Evolutionary conservation across 2,329 filamentous ascomycete genomes (phyloP).

Genomic region (Fusarium pseudonygamai): DNA sequence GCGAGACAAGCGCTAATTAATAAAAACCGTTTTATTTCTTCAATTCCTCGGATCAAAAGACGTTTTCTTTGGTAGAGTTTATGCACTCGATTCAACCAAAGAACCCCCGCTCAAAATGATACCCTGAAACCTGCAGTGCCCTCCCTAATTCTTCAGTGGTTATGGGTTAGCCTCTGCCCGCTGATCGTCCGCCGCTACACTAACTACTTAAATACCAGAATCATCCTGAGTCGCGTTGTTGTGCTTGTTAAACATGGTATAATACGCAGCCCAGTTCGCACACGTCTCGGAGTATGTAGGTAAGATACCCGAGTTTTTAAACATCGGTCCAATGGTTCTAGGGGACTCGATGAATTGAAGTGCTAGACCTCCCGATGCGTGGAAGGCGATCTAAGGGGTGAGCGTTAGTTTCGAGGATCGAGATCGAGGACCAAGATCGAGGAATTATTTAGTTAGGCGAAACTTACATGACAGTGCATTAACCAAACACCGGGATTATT

Average conservation of each 20-base stretch:
- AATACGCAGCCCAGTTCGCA: constrained; percentile 17
- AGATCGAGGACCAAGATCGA: neutral
- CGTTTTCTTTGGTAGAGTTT: neutral
- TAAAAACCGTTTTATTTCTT: neutral
- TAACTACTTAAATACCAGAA: neutral
- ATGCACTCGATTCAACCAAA: neutral
- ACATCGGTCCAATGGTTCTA: neutral
- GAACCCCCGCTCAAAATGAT: neutral
- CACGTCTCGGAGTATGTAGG: constrained; percentile 3
- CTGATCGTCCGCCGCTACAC: neutral
- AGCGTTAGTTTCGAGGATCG: neutral
- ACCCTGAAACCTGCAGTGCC: neutral
- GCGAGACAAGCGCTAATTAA: neutral
- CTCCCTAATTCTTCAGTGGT: neutral
- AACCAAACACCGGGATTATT: constrained; percentile 3
- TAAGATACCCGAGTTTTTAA: neutral
- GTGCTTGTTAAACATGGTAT: constrained; percentile 21
- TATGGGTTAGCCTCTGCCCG: neutral
- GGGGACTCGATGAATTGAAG: neutral
- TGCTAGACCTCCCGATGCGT: neutral
- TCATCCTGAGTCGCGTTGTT: constrained; percentile 14
- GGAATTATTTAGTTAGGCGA: neutral
- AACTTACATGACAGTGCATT: constrained; percentile 4
- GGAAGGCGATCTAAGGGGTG: neutral
- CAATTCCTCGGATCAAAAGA: neutral